phyloP scores from a whole-genome alignment of 2,329 filamentous ascomycete genomes.

The Aspergillus hortae region DNA sequence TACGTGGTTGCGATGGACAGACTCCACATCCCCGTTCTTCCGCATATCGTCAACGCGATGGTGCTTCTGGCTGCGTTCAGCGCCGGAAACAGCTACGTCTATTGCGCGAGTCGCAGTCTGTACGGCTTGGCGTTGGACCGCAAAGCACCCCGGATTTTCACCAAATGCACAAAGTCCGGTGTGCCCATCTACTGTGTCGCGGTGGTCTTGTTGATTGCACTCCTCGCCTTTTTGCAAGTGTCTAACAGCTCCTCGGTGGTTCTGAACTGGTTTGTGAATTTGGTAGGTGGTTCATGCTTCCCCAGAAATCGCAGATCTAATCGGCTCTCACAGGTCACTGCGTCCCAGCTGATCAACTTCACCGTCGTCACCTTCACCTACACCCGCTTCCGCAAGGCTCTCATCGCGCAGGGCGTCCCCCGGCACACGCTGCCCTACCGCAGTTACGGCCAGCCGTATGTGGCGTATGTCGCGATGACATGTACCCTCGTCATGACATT shows the following conservation, averaged over 20 bases:
- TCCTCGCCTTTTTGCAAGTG: conserved; percentile 72
- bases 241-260: conserved; percentile 64
- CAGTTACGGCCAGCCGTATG: conserved; percentile 66
- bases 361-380: conserved; percentile 67
- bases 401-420: conserved; percentile 65
- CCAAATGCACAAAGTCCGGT: conserved; percentile 59
- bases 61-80: conserved; percentile 66
- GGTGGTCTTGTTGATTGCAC: conserved; percentile 62
- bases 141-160: conserved; percentile 66
- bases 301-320: neutral
- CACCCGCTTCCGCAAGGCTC: conserved; percentile 67
- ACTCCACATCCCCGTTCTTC: conserved; percentile 59
- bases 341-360: conserved; percentile 72
- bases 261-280: conserved; percentile 67
- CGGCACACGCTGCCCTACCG: conserved; percentile 68
- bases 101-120: conserved; percentile 65
- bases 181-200: conserved; percentile 72
- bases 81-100: conserved; percentile 66
- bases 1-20: conserved; percentile 67
- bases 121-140: conserved; percentile 67
- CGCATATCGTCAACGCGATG: conserved; percentile 70
- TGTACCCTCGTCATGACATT: conserved; percentile 69
- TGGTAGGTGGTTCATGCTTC: conserved; percentile 37
- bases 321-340: conserved; percentile 52
- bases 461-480: conserved; percentile 63